Evolutionary conservation across 805 yeast genomes (phyloP), one percentile per base, ranked within the genome.

Genomic region (Yarrowia divulgata): DNA sequence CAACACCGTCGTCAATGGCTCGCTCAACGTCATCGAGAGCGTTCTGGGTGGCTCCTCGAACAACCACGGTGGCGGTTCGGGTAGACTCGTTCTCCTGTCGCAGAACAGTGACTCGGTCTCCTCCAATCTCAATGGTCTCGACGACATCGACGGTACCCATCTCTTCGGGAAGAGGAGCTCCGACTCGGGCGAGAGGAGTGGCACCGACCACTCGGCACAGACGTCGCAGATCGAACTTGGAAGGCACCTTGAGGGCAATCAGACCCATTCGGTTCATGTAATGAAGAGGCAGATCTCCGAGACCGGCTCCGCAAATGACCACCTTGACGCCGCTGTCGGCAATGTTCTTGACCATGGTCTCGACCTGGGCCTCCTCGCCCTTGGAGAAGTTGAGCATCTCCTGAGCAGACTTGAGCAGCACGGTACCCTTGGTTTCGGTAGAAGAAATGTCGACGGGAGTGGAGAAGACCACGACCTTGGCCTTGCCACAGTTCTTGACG

Each of bases 371-470:
- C 80, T 95, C 99, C 81, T 95, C 99, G 75, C 98, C 98, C 82
- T 90, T 91, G 73, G 97, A 87, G 81, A 95, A 95, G 76, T 93
- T 96, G 73, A 94, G 84, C 98, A 95, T 93, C 80, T 95, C 98
- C 79, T 94, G 85, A 13, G 99, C 99, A 76, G 92, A 93, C 81
- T 95, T 97, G 73, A 95, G 85, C 75, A 95, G 83, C 62, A 95
- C 99, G 16, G 99, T 95, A 64, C 99, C 98, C 81, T 94, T 94
- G 29, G 98, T 94, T 81, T 95, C 99, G n/a, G 99, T 93, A 71
- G 93, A 89, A 14, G 97, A 89, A 71, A 91, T 91, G 80, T 95
- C 99, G 69, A 95, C 87, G 35, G 98, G 98, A 79, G 97, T 89
- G 9, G 97, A 92, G 82, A 84, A 95, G 2, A 93, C 93, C 10